These are phyloP conservation scores for Clonostachys chloroleuca DNA, from an alignment of 2,329 filamentous ascomycete genomes.

Conservation along the genomic window DNA sequence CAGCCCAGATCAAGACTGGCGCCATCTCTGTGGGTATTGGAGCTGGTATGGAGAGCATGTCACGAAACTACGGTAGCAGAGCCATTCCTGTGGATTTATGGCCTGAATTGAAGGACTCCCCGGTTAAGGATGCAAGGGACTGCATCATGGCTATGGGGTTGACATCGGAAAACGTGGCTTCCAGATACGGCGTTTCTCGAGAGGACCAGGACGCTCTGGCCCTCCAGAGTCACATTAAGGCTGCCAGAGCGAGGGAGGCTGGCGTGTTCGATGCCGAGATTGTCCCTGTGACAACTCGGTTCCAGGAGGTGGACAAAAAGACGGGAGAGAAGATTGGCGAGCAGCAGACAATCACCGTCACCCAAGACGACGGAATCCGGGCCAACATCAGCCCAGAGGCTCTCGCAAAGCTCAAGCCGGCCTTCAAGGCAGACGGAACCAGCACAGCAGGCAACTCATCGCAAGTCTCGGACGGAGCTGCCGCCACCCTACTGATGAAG, in stretches of 20 bases:
- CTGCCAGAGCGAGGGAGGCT: slow-evolving; percentile 61
- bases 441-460: slow-evolving; percentile 83
- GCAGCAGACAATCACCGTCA: slow-evolving; percentile 60
- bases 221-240: slow-evolving; percentile 67
- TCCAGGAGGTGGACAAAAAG: slow-evolving; percentile 58
- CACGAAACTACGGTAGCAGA: slow-evolving; percentile 76
- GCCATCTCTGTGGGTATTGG: slow-evolving; percentile 72
- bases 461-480: slow-evolving; percentile 86
- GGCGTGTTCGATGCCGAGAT: slow-evolving; percentile 78
- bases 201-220: slow-evolving; percentile 83
- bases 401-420: slow-evolving; percentile 77
- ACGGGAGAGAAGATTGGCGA: slow-evolving; percentile 46
- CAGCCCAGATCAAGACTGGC: slow-evolving; percentile 70
- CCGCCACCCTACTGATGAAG: slow-evolving; percentile 79
- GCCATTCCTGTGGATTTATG: slow-evolving; percentile 84
- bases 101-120: slow-evolving; percentile 63
- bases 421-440: slow-evolving; percentile 69
- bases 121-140: slow-evolving; percentile 67
- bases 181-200: slow-evolving; percentile 67
- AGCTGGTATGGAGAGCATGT: slow-evolving; percentile 96
- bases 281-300: slow-evolving; percentile 70
- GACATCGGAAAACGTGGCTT: slow-evolving; percentile 84
- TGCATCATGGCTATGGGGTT: slow-evolving; percentile 94
- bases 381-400: slow-evolving; percentile 63
- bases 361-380: slow-evolving; percentile 79